Conservation (phyloP, 257 asterid species). For the Gentiana macrophylla region DNA sequence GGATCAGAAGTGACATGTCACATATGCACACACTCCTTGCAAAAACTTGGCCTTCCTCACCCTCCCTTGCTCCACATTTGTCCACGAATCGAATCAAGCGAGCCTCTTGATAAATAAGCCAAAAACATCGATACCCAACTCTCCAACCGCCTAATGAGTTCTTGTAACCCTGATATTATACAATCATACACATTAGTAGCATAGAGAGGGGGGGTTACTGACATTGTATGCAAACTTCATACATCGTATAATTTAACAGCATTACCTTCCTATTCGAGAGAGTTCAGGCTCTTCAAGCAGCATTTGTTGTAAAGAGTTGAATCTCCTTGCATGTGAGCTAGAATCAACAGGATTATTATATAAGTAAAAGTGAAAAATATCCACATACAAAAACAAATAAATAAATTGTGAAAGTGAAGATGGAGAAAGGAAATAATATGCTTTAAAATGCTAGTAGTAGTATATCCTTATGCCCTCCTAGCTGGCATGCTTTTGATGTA, state of each 20-base stretch:
- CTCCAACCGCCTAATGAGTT: slow-evolving; percentile 3
- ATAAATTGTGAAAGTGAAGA: no score
- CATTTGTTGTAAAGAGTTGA: slow-evolving; percentile 52
- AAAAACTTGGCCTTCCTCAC: neutral
- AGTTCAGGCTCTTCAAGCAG: slow-evolving; percentile 78
- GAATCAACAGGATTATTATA: neutral
- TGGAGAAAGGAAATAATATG: no score
- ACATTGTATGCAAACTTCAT: no score
- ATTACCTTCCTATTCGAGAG: slow-evolving; percentile 58
- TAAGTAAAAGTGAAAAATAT: no score
- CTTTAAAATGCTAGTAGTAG: no score
- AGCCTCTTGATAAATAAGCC: no score
- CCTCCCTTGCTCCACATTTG: neutral
- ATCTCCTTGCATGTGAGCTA: slow-evolving; percentile 27
- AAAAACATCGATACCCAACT: no score
- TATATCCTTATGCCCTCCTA: no score
- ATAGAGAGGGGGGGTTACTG: no score
- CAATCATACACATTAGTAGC: neutral
- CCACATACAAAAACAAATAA: no score
- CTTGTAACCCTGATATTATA: slow-evolving; percentile 25
- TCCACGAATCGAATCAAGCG: no score
- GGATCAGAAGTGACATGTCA: neutral
- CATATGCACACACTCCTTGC: slow-evolving; percentile 1
- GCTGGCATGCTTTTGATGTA: no score
- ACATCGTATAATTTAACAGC: neutral